phyloP scores from a whole-genome alignment of 495 filamentous ascomycete genomes.

The Recurvomyces mirabilis region DNA sequence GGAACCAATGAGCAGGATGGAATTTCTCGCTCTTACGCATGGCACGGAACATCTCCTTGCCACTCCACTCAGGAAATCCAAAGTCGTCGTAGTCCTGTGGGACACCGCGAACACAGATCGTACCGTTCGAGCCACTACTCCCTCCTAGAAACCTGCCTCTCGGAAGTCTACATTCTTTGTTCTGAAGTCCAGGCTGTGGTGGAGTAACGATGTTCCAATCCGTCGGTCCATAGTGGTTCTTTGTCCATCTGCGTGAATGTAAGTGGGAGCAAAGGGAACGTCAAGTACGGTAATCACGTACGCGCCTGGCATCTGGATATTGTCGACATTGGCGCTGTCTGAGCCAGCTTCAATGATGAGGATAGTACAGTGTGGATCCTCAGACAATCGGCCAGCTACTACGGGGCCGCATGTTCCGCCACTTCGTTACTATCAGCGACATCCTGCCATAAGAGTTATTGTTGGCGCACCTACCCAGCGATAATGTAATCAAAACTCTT shows the following conservation, averaged over 20 bases:
- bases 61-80: conserved; percentile 43
- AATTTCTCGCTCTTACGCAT: conserved; percentile 35
- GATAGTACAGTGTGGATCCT: conserved; percentile 35
- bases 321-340: conserved; percentile 24
- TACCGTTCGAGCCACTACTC: conserved; percentile 49
- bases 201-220: conserved; percentile 24
- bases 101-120: conserved; percentile 48
- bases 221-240: conserved; percentile 10
- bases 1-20: conserved; percentile 30
- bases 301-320: conserved; percentile 20
- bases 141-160: conserved; percentile 51
- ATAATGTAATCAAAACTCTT: conserved; percentile 10
- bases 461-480: conserved; percentile 14
- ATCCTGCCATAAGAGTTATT: too few relatives aligned
- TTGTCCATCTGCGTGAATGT: neutral
- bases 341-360: conserved; percentile 39
- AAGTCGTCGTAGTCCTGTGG: conserved; percentile 55
- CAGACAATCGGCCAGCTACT: conserved; percentile 39
- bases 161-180: conserved; percentile 12
- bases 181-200: conserved; percentile 9
- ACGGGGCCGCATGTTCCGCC: conserved; percentile 40
- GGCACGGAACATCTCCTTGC: conserved; percentile 41
- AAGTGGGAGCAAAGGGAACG: neutral
- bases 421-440: conserved; percentile 15
- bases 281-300: neutral